Evolutionary conservation across 305 asterid species (phyloP), one percentile per base, ranked within the genome.

Genomic region (Ilex paraguariensis): DNA sequence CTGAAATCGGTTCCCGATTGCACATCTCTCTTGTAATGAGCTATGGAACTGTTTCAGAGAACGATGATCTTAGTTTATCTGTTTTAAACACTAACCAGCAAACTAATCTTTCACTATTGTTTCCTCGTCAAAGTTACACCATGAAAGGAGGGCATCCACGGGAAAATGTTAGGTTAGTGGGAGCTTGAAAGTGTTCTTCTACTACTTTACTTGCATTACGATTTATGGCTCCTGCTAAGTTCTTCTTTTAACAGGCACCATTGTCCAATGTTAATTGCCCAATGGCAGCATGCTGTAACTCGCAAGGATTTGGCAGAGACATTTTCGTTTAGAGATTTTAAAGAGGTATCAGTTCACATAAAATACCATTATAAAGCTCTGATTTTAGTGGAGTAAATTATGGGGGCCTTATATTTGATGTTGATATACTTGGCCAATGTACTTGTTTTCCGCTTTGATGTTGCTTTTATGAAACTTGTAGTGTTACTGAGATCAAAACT

Each of bases 201-300:
- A 62, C 9, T 66, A 31, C 13, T 51, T 8, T 54, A 28, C 21
- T 13, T 21, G 65, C 46, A 30, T 55, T 15, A 16, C 28, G 42
- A 36, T 36, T 36, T 36, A 4, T n/a, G 13, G 60, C 61, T 64
- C 56, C 49, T 4, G 13, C 57, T 62, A 79, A 42, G 74, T 51
- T 36, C 31, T 32, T 31, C 59, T 7, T 39, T 28, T 74, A 64
- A 56, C 83, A 92, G 98, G 86, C 68, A 63, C 10, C 70, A 77
- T 64, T 73, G 85, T 50, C 98, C 96, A 7, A 84, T 93, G 86
- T 80, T 90, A 68, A 70, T 79, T 74, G 94, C 95, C 58, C 99
- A 90, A 70, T 84, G 84, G 81, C 99, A 93, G 87, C 75, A 73
- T 63, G 97, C 85, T 54, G 95, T 86, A 49, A 93, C 97, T n/a